A percentile compares a stretch with the other conserved stretches of the same genome.
Conservation (phyloP, 805 yeast species). For the Blastobotrys peoriensis region DNA sequence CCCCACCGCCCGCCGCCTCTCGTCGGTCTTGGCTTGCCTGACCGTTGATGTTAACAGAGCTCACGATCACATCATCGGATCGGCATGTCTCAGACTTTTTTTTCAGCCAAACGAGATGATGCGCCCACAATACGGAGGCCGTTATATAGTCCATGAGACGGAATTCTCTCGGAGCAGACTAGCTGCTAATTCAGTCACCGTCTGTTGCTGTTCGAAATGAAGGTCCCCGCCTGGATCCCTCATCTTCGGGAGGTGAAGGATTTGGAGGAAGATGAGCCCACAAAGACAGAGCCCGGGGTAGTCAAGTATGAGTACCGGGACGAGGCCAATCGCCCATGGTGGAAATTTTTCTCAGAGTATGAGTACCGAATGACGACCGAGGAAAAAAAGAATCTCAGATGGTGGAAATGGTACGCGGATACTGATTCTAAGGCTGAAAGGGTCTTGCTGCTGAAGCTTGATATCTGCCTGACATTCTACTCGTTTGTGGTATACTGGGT, state of each 20-base stretch:
- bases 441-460: conserved; percentile 46
- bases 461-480: conserved; percentile 48
- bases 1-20: too few relatives aligned
- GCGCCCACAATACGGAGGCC: too few relatives aligned
- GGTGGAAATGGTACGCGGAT: conserved; percentile 13
- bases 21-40: too few relatives aligned
- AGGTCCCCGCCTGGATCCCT: conserved; percentile 8
- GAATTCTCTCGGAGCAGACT: too few relatives aligned
- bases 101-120: too few relatives aligned
- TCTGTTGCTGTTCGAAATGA: too few relatives aligned
- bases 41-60: too few relatives aligned
- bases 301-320: conserved; percentile 16
- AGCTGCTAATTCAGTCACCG: too few relatives aligned
- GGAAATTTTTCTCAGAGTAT: conserved; percentile 28
- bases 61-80: too few relatives aligned
- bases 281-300: background rate
- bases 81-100: too few relatives aligned
- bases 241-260: conserved; percentile 5
- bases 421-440: conserved; percentile 45
- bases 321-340: conserved; percentile 29
- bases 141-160: too few relatives aligned
- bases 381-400: conserved; percentile 6
- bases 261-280: conserved; percentile 1
- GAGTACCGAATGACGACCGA: conserved; percentile 9
- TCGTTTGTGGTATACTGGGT: conserved; percentile 63